Conservation (phyloP, 2,329 filamentous ascomycete genomes). For the Diaporthe nobilis region DNA sequence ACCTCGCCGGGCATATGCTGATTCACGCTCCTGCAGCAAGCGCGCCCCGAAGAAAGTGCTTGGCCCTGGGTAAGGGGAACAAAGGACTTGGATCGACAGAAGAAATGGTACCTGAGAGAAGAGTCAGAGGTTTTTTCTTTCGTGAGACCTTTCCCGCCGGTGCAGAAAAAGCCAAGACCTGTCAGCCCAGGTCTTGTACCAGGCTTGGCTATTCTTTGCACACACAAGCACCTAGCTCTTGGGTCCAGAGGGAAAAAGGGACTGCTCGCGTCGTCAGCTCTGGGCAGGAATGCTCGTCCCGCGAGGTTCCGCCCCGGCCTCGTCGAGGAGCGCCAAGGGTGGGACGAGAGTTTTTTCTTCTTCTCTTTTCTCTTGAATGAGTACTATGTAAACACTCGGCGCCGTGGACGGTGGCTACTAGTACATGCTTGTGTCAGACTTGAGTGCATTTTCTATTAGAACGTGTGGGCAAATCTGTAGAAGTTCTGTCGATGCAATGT, state of each 20-base stretch:
- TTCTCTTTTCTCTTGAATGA: not conserved
- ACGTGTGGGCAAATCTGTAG: not conserved
- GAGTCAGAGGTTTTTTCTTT: too few relatives aligned
- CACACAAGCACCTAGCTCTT: not conserved
- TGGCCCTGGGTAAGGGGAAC: not conserved
- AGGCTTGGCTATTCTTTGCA: constrained; percentile 9
- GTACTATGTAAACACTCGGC: not conserved
- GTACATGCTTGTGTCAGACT: not conserved
- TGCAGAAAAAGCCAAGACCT: constrained; percentile 20
- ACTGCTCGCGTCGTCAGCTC: not conserved
- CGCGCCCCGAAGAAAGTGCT: not conserved
- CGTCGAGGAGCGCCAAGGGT: constrained; percentile 29
- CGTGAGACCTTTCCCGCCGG: not conserved
- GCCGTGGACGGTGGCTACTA: not conserved
- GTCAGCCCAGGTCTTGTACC: constrained; percentile 22
- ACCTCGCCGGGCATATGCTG: not conserved
- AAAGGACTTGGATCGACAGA: too few relatives aligned
- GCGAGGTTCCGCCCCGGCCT: constrained; percentile 28
- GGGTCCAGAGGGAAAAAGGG: not conserved
- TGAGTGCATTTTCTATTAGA: not conserved
- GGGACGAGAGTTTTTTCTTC: constrained; percentile 21
- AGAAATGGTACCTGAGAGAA: not conserved
- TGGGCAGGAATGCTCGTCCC: constrained; percentile 33
- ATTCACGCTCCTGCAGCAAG: not conserved
- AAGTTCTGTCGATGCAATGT: not conserved